Base-by-base conservation (phyloP, 2,329 filamentous ascomycete species). In the Cadophora malorum region DNA sequence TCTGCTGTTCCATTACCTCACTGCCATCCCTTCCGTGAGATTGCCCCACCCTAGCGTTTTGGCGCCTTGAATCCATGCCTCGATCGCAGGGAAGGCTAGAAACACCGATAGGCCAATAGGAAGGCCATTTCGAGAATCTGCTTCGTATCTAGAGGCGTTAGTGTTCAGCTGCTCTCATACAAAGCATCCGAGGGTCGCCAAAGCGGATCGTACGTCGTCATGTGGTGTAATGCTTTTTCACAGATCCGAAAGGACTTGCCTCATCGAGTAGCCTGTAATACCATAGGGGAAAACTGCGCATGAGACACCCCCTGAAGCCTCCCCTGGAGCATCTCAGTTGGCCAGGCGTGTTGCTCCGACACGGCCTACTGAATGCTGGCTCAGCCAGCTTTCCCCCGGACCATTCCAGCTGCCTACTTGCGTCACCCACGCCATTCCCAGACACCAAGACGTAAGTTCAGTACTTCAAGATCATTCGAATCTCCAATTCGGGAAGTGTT, bases 121-220 rank as follows among this genome's bases (percentile, higher is more conserved):
- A 56, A 35, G 53, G 35, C 28, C 6, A 38, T 56, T 56, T 28
- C 28, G 53, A 56, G 53, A 56, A n/a, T 56, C 53, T 56, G 28
- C 53, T 56, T 56, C 31, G 53, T 38, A 56, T 35, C 21, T 47
- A 8, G 28, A 16, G 4, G 28, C 28, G 1, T 35, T 56, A 4
- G 19, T 56, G 31, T 56, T 21, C 38, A 56, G 53, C 31, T 16
- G 14, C 31, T 56, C 16, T 56, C 5, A 21, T 56, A 56, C 5
- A 56, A 21, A 21, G 53, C 28, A 21, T 56, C 31, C 21, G 1
- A 56, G 53, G 53, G 53, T 56, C 53, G 19, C 53, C 28, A 38
- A 56, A 35, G 16, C 53, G 53, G 28, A 10, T 56, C 53, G 53
- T 56, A 35, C 28, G 53, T 56, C 28, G 31, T 38, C 19, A 56